phyloP scores from a whole-genome alignment of 2,329 filamentous ascomycete species.

The Cyphellophora europaea region DNA sequence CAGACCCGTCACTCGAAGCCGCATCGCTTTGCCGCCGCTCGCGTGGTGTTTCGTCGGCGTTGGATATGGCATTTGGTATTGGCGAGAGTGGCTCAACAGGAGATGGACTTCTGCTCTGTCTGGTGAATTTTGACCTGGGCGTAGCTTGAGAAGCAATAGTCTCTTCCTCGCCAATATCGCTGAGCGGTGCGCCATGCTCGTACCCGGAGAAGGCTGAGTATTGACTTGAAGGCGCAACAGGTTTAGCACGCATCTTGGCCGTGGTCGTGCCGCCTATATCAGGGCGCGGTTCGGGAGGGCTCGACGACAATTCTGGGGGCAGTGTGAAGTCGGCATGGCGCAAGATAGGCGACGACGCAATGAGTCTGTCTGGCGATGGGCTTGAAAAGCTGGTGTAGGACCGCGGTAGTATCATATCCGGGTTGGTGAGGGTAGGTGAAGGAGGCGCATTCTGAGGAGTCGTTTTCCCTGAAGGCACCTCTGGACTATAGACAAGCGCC shows the following conservation, averaged over 20 bases:
- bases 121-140: conserved; percentile 12
- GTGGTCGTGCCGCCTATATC: conserved; percentile 14
- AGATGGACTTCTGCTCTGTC: conserved; percentile 3
- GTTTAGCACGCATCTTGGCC: conserved; percentile 10
- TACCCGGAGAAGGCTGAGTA: conserved; percentile 23
- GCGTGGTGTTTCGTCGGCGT: conserved; percentile 4
- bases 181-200: conserved; percentile 31
- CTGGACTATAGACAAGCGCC: background rate
- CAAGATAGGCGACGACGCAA: background rate
- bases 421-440: conserved; percentile 83
- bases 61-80: conserved; percentile 5
- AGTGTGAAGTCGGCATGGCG: background rate
- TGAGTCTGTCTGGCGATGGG: background rate
- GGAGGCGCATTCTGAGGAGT: conserved; percentile 37
- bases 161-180: conserved; percentile 37
- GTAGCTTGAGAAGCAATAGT: conserved; percentile 10
- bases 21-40: conserved; percentile 44
- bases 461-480: background rate
- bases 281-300: background rate
- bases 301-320: background rate
- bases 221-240: conserved; percentile 1
- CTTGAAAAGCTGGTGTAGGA: conserved; percentile 2
- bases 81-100: conserved; percentile 10
- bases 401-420: conserved; percentile 79
- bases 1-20: conserved; percentile 23